phyloP scores from a whole-genome alignment of 2,329 filamentous ascomycete species.

The Fusarium sp. region DNA sequence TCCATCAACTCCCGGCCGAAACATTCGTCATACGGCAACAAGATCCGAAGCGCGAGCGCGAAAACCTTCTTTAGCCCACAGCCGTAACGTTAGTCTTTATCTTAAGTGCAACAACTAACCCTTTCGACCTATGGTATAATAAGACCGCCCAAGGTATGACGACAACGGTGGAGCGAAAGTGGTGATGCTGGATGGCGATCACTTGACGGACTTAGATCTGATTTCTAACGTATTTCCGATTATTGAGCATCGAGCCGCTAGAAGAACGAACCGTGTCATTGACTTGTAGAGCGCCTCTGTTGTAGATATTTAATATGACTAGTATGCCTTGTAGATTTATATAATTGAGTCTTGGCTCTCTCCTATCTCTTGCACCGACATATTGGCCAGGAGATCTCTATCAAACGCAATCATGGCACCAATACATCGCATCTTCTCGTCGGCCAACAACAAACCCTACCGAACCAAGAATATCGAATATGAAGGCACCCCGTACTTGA shows the following conservation, averaged over 20 bases:
- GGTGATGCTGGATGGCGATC: slow-evolving; percentile 21
- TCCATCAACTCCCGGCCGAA: slow-evolving; percentile 1
- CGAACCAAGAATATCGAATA: slow-evolving; percentile 23
- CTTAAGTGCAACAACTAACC: not conserved
- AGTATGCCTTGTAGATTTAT: not conserved
- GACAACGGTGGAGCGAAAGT: slow-evolving; percentile 23
- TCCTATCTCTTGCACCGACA: not conserved
- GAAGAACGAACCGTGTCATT: slow-evolving; percentile 14
- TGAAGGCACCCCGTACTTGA: slow-evolving; percentile 22
- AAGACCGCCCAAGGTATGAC: slow-evolving; percentile 21
- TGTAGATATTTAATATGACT: not conserved
- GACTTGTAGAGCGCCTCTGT: not conserved
- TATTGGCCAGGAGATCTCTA: not conserved
- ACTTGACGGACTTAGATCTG: slow-evolving; percentile 23
- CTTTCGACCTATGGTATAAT: slow-evolving; percentile 16
- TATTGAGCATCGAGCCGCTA: slow-evolving; percentile 5
- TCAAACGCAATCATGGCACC: slow-evolving; percentile 14
- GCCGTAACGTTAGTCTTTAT: not conserved
- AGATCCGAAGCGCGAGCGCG: slow-evolving; percentile 24
- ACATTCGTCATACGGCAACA: slow-evolving; percentile 23
- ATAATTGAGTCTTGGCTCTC: slow-evolving; percentile 12
- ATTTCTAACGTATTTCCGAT: slow-evolving; percentile 19
- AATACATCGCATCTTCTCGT: slow-evolving; percentile 31
- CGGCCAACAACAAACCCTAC: slow-evolving; percentile 29
- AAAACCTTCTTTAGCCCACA: not conserved